Base-by-base conservation (phyloP, 2,329 filamentous ascomycete species). In the Aspergillus intermedius region DNA sequence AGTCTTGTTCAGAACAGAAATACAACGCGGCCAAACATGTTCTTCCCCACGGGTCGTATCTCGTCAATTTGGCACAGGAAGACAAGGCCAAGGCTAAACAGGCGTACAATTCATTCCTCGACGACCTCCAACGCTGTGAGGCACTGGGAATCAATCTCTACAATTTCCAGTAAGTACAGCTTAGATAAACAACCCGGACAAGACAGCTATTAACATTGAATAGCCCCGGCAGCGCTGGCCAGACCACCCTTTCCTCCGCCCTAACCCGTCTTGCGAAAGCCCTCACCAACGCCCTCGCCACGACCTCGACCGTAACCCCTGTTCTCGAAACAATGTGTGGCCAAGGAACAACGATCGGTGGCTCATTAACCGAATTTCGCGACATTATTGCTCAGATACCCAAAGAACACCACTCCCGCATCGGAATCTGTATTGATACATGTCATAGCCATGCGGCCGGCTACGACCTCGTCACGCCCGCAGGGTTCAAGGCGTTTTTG, bases 241-340 rank as follows among this genome's bases (percentile, higher is more conserved):
- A 84, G 42, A 79, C 79, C 30, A 76, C 79, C 3, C 81, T 85
- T 32, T 73, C 77, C 0, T 83, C 82, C 17, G 91, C 91, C 3
- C 84, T 95, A 49, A 75, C 71, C 12, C 82, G 93, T 35, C 88
- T 98, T 44, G 90, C 93, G 1, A 74, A 77, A 39, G 86, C 91
- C 60, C 77, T 98, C 44, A 96, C 95, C 65, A 80, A 79, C 50
- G 86, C 91, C 0, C 88, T 97, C 62, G 76, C 78, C 47, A 87
- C 85, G 49, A 95, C 88, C 0, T 78, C 76, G 37, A 78, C 76
- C 1, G 91, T 96, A 1, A 77, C 91, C 32, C 93, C 91, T 0
- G 79, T 97, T 1, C 74, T 98, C 3, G 93, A 98, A 71, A 97
- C 95, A 52, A 97, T 97, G 91, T 93, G 91, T 1, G 88, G 89